Evolutionary conservation across 495 filamentous ascomycete genomes (phyloP).

Genomic region (Cercophora samala): DNA sequence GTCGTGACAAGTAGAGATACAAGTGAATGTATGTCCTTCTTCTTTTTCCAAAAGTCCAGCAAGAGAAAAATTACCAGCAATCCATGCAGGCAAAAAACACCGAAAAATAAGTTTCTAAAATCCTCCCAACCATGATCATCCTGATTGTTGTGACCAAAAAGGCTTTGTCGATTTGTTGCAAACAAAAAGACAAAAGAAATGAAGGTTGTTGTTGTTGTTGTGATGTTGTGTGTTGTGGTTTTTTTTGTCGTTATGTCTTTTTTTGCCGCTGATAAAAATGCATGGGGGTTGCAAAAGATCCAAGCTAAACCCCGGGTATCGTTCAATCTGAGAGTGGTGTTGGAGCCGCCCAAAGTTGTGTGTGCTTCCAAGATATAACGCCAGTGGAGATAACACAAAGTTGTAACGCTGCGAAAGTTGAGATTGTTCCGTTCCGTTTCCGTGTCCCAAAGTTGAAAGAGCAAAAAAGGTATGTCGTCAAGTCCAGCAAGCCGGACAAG

Average conservation of each 20-base stretch:
- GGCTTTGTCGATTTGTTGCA: slow-evolving; percentile 10
- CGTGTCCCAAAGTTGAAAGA: slow-evolving; percentile 15
- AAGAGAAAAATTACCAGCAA: not conserved
- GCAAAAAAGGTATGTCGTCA: slow-evolving; percentile 2
- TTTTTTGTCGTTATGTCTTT: not conserved
- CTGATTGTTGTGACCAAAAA: not conserved
- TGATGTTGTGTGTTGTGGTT: not conserved
- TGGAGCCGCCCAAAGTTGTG: slow-evolving; percentile 4
- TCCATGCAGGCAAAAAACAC: not conserved
- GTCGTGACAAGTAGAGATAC: not conserved
- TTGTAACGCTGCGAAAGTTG: slow-evolving; percentile 12
- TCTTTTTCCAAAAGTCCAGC: not conserved
- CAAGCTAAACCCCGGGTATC: slow-evolving; percentile 1
- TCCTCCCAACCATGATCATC: slow-evolving; percentile 2
- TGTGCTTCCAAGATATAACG: slow-evolving; percentile 19
- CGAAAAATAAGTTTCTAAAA: not conserved
- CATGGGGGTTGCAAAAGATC: not conserved
- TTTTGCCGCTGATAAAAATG: not conserved
- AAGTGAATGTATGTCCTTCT: slow-evolving; percentile 3
- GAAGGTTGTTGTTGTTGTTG: slow-evolving; percentile 7
- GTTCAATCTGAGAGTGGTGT: slow-evolving; percentile 29
- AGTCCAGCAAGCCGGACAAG: slow-evolving; percentile 19
- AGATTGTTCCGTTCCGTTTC: slow-evolving; percentile 17
- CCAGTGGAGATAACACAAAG: slow-evolving; percentile 18
- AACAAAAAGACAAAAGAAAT: not conserved